phyloP scores from a whole-genome alignment of 345 rosid species.

The Tarenaya hassleriana region DNA sequence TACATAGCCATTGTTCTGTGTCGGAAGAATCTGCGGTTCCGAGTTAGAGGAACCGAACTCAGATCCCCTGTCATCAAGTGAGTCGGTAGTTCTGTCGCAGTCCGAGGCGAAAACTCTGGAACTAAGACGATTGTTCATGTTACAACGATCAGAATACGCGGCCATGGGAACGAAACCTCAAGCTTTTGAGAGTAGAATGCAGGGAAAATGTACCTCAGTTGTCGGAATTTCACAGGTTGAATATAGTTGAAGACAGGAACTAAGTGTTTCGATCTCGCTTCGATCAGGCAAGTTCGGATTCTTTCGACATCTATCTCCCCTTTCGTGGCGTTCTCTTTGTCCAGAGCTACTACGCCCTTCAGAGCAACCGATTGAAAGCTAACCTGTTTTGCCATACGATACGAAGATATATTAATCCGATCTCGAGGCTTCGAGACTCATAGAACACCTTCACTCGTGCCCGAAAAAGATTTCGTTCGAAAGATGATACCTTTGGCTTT shows the following conservation, averaged over 20 bases:
- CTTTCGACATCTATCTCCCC: slow-evolving; percentile 74
- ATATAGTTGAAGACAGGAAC: slow-evolving; percentile 61
- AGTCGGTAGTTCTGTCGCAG: too few species aligned
- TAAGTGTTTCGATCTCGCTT: slow-evolving; percentile 59
- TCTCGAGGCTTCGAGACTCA: too few species aligned
- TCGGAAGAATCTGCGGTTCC: too few species aligned
- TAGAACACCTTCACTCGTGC: slow-evolving; percentile 17
- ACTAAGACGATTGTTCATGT: not conserved
- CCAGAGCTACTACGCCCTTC: slow-evolving; percentile 21
- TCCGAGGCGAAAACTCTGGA: too few species aligned
- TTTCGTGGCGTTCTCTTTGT: slow-evolving; percentile 35
- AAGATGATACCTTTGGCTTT: slow-evolving; percentile 52
- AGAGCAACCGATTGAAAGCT: slow-evolving; percentile 48
- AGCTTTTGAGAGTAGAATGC: too few species aligned
- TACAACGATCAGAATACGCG: too few species aligned
- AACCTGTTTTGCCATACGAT: slow-evolving; percentile 36
- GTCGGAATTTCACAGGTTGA: slow-evolving; percentile 34
- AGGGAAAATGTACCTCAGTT: not conserved
- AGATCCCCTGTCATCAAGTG: too few species aligned
- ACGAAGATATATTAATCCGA: too few species aligned
- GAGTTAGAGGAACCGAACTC: too few species aligned
- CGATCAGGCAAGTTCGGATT: slow-evolving; percentile 48
- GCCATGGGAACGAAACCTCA: not conserved
- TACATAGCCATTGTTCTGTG: too few species aligned
- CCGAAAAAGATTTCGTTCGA: not conserved